phyloP scores from a whole-genome alignment of 2,329 filamentous ascomycete genomes.

The Mycosphaerella sp. region DNA sequence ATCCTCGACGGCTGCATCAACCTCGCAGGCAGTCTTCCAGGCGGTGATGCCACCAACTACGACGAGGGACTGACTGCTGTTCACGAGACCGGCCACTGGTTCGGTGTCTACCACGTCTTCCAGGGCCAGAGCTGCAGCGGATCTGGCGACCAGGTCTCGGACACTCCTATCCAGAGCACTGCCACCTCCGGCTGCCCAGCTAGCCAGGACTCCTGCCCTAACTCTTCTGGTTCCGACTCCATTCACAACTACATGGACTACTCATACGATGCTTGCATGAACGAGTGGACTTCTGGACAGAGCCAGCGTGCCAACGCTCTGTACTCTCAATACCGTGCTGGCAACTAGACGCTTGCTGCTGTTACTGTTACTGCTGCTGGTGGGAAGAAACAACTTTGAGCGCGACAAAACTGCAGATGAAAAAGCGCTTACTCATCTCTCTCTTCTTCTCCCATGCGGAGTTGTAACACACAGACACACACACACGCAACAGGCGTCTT shows the following conservation, averaged over 20 bases:
- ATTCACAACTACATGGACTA: constrained; percentile 52
- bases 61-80: constrained; percentile 40
- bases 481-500: too few species aligned
- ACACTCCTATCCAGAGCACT: constrained; percentile 36
- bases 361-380: not conserved
- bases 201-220: constrained; percentile 45
- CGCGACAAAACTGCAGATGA: too few species aligned
- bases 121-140: constrained; percentile 39
- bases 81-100: constrained; percentile 43
- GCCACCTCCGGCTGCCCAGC: constrained; percentile 48
- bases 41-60: constrained; percentile 43
- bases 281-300: constrained; percentile 21
- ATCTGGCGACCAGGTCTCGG: constrained; percentile 40
- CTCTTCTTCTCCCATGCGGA: too few species aligned
- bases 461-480: too few species aligned
- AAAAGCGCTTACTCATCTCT: too few species aligned
- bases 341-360: constrained; percentile 13
- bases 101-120: constrained; percentile 42
- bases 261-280: constrained; percentile 23
- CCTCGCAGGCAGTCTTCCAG: constrained; percentile 48
- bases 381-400: too few species aligned
- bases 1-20: constrained; percentile 51
- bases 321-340: constrained; percentile 20
- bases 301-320: constrained; percentile 18
- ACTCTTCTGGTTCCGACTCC: constrained; percentile 40